phyloP scores from a whole-genome alignment of 2,329 filamentous ascomycete genomes.

The Alternaria incomplexa region DNA sequence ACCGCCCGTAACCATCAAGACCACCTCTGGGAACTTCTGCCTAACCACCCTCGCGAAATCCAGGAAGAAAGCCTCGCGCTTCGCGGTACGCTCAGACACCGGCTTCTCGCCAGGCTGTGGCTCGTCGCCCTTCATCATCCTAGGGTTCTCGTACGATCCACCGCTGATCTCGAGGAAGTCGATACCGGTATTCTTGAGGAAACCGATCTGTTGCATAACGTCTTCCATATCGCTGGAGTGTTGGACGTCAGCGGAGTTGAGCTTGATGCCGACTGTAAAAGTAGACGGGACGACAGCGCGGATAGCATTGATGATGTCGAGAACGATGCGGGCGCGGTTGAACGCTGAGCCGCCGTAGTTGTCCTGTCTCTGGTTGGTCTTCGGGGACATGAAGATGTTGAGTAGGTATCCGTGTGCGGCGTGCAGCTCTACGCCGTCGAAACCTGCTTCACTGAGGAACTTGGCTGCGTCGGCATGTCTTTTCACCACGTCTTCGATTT shows the following conservation, averaged over 20 bases:
- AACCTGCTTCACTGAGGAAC: conserved; percentile 57
- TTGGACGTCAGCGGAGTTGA: conserved; percentile 58
- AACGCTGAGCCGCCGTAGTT: conserved; percentile 55
- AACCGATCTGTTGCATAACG: conserved; percentile 64
- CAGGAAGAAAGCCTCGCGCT: conserved; percentile 71
- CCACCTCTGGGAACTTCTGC: conserved; percentile 38
- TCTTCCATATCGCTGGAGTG: conserved; percentile 52
- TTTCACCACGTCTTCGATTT: conserved; percentile 62
- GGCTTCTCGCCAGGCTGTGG: not conserved
- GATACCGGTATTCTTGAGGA: conserved; percentile 57
- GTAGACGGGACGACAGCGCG: conserved; percentile 50
- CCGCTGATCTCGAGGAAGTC: conserved; percentile 75
- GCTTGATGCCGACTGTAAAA: conserved; percentile 58
- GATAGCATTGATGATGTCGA: conserved; percentile 53
- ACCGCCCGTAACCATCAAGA: conserved; percentile 65
- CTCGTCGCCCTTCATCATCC: conserved; percentile 3
- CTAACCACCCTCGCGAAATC: conserved; percentile 64
- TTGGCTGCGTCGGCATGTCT: conserved; percentile 64
- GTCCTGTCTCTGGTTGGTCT: conserved; percentile 54
- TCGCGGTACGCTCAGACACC: conserved; percentile 51
- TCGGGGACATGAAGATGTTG: not conserved
- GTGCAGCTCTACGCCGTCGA: conserved; percentile 62
- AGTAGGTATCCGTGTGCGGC: conserved; percentile 60
- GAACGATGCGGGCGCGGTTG: conserved; percentile 55
- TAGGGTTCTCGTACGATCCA: conserved; percentile 50